Conservation (phyloP, 2,329 filamentous ascomycete genomes). For the Xylariaceae sp. region DNA sequence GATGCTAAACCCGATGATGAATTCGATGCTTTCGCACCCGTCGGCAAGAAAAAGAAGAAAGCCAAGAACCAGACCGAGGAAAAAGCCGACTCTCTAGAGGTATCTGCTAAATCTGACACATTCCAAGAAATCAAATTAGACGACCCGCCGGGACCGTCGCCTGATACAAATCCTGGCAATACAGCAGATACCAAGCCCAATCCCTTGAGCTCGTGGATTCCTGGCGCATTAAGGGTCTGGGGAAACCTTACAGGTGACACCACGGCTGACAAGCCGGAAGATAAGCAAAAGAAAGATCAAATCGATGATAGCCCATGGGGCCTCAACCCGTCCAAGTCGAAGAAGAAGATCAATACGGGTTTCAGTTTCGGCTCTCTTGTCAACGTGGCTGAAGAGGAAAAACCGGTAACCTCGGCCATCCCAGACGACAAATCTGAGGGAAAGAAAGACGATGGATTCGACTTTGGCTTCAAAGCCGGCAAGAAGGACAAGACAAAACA, state of each 20-base stretch:
- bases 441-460: slow-evolving; percentile 36
- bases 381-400: slow-evolving; percentile 43
- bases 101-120: slow-evolving; percentile 48
- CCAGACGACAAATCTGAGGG: slow-evolving; percentile 31
- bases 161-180: slow-evolving; percentile 57
- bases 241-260: too few relatives aligned
- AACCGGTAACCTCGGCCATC: slow-evolving; percentile 29
- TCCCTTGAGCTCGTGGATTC: slow-evolving; percentile 61
- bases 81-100: slow-evolving; percentile 37
- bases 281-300: slow-evolving; percentile 45
- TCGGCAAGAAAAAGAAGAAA: slow-evolving; percentile 59
- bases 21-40: slow-evolving; percentile 52
- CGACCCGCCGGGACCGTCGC: slow-evolving; percentile 56
- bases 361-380: slow-evolving; percentile 54
- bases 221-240: slow-evolving; percentile 51
- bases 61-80: slow-evolving; percentile 47
- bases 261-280: slow-evolving; percentile 39
- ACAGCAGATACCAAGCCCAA: slow-evolving; percentile 43
- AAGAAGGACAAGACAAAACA: slow-evolving; percentile 45
- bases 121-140: slow-evolving; percentile 72
- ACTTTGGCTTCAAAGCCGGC: slow-evolving; percentile 28
- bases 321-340: slow-evolving; percentile 50
- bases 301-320: slow-evolving; percentile 54
- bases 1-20: slow-evolving; percentile 51
- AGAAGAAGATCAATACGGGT: slow-evolving; percentile 52